Conservation (phyloP, 805 yeast genomes). For the Yamadazyma paraphyllophila region DNA sequence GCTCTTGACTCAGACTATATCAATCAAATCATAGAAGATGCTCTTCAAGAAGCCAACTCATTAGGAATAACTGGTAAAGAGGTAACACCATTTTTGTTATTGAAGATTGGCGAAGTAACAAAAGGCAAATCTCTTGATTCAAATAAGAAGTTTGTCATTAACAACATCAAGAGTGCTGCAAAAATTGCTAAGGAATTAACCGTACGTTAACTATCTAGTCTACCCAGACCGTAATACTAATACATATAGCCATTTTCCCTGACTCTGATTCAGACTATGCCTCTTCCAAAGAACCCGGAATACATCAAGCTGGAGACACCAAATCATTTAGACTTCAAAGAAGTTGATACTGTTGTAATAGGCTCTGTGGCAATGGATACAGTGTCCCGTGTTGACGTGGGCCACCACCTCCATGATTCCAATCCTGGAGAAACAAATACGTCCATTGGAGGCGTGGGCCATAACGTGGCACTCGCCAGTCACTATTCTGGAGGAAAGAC, state of each 20-base stretch:
- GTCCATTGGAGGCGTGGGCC: conserved; percentile 82
- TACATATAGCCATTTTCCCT: not conserved
- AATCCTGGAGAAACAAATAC: conserved; percentile 63
- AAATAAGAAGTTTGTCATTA: conserved; percentile 71
- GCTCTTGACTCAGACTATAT: conserved; percentile 59
- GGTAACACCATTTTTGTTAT: conserved; percentile 74
- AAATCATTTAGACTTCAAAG: not conserved
- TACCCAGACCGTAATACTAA: not conserved
- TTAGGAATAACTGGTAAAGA: conserved; percentile 65
- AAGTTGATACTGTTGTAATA: conserved; percentile 44
- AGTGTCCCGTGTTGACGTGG: conserved; percentile 45
- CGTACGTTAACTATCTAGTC: conserved; percentile 5
- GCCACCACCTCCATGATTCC: conserved; percentile 51
- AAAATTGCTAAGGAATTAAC: conserved; percentile 58
- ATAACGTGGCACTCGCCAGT: conserved; percentile 71
- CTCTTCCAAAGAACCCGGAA: too few relatives aligned
- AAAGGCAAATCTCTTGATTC: conserved; percentile 67
- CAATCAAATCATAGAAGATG: conserved; percentile 52
- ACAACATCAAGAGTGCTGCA: conserved; percentile 71
- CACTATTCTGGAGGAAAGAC: conserved; percentile 25
- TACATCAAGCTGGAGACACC: not conserved
- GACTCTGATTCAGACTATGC: not conserved
- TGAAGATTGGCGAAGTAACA: conserved; percentile 64
- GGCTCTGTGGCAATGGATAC: conserved; percentile 81
- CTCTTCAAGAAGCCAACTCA: conserved; percentile 53